Conservation (phyloP, 768 basidiomycete species). For the Xerocomellus dryophilus region DNA sequence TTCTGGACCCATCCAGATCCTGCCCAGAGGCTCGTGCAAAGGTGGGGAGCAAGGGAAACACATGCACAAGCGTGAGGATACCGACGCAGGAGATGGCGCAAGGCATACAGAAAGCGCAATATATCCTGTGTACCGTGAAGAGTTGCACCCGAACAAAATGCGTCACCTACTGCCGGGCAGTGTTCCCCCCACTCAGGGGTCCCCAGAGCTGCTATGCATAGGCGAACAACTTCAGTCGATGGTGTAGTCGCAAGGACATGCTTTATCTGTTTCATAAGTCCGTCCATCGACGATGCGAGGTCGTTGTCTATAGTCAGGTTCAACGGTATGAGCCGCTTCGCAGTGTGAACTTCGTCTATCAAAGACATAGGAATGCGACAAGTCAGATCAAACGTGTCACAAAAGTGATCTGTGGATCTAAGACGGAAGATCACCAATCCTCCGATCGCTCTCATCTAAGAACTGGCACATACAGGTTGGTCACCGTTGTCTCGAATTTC, state of each 20-base stretch:
- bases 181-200: conserved; percentile 70
- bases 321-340: conserved; percentile 39
- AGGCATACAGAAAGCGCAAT: conserved; percentile 64
- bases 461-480: conserved; percentile 45
- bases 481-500: conserved; percentile 84
- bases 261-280: conserved; percentile 33
- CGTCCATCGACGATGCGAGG: conserved; percentile 15
- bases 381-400: conserved; percentile 71
- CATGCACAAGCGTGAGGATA: conserved; percentile 63
- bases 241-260: conserved; percentile 26
- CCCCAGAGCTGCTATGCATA: conserved; percentile 63
- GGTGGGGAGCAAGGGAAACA: conserved; percentile 61
- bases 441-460: conserved; percentile 1
- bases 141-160: background rate
- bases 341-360: conserved; percentile 42
- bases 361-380: conserved; percentile 52
- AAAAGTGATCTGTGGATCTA: conserved; percentile 60
- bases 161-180: conserved; percentile 45
- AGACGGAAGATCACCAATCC: conserved; percentile 11
- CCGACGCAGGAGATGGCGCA: conserved; percentile 59
- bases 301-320: conserved; percentile 15
- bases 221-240: conserved; percentile 43
- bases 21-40: conserved; percentile 57
- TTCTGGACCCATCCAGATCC: conserved; percentile 73
- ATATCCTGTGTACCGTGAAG: conserved; percentile 49